These are phyloP conservation scores for Talaromyces sp. DNA, from an alignment of 2,329 filamentous ascomycete species.

Conservation along the genomic window DNA sequence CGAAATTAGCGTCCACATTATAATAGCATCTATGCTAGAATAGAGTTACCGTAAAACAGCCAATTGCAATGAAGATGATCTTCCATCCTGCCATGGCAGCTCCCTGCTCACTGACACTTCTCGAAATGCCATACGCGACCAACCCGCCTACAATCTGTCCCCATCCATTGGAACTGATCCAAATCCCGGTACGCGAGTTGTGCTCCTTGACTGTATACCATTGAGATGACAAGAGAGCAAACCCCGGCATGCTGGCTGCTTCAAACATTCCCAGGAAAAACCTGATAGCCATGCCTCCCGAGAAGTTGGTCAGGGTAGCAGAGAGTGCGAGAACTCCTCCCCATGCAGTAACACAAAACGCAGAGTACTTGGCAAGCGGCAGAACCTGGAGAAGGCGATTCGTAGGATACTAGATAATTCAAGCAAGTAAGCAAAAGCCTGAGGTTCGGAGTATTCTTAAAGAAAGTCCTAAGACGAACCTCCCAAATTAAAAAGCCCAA, in stretches of 20 bases:
- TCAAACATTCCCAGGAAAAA: conserved; percentile 9
- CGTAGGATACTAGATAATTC: not conserved
- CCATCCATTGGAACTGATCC: conserved; percentile 4
- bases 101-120: not conserved
- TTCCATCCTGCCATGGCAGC: conserved; percentile 46
- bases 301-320: conserved; percentile 4
- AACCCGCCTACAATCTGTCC: conserved; percentile 1
- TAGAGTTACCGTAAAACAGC: conserved; percentile 38
- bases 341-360: not conserved
- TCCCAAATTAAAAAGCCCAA: not conserved
- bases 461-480: not conserved
- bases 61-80: conserved; percentile 50
- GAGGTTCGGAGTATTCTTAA: not conserved
- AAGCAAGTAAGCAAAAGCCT: not conserved
- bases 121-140: not conserved
- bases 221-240: not conserved
- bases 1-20: not conserved
- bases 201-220: not conserved
- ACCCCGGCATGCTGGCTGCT: conserved; percentile 2
- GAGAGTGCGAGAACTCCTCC: not conserved
- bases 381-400: not conserved
- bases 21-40: not conserved
- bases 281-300: not conserved
- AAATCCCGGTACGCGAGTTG: not conserved
- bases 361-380: not conserved